phyloP scores from a whole-genome alignment of 106 monocot species.

The Cymbidium sinense region DNA sequence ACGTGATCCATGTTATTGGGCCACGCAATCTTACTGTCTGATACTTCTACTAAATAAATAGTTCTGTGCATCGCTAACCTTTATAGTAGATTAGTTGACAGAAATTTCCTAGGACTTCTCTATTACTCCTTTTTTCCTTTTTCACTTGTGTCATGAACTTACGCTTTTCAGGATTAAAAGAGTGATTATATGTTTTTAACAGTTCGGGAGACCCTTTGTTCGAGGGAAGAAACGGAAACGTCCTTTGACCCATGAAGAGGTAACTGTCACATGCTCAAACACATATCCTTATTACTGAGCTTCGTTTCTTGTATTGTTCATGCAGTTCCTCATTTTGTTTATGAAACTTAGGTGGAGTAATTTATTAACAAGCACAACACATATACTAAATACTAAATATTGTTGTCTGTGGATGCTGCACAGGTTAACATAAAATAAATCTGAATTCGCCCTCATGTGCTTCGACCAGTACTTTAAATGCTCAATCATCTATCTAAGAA shows the following conservation, averaged over 20 bases:
- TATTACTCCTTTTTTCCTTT: background rate
- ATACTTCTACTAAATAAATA: background rate
- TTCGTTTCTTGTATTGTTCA: background rate
- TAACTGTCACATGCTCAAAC: slow-evolving; percentile 11
- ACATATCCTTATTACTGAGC: background rate
- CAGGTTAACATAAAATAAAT: too few relatives aligned
- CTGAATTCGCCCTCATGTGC: too few relatives aligned
- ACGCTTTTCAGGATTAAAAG: background rate
- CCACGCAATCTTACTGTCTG: background rate
- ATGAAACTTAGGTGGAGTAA: background rate
- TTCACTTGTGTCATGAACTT: background rate
- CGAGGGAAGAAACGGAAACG: slow-evolving; percentile 80
- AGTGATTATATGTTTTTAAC: slow-evolving; percentile 20
- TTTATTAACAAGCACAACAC: too few relatives aligned
- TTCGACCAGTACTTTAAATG: too few relatives aligned
- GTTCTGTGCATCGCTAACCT: background rate
- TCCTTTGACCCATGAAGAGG: slow-evolving; percentile 65
- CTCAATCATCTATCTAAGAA: too few relatives aligned
- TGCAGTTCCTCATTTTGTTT: background rate
- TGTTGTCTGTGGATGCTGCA: too few relatives aligned
- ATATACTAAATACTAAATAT: too few relatives aligned
- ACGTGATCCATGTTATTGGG: background rate
- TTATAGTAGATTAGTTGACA: background rate
- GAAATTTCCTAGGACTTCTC: background rate
- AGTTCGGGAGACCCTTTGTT: slow-evolving; percentile 60